Percentiles rank a stretch among this genome's conserved stretches.
Evolutionary conservation across 257 asterid species (phyloP).

Genomic region (Agastache rugosa): DNA sequence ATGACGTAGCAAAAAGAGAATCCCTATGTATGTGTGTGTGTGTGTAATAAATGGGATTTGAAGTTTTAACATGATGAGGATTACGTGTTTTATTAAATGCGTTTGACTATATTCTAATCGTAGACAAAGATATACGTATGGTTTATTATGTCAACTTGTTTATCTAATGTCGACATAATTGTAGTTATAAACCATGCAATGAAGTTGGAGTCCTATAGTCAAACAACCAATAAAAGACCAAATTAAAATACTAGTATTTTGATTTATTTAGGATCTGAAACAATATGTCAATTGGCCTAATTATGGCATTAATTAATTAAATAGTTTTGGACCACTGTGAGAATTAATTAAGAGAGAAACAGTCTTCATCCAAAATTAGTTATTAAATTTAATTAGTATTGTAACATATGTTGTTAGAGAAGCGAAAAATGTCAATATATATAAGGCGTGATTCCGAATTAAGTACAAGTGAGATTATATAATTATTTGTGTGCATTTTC

Average conservation of each 20-base stretch:
- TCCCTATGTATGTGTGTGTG: slow-evolving; percentile 20
- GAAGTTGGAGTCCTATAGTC: slow-evolving; percentile 20
- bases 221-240: slow-evolving; percentile 24
- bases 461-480: not conserved
- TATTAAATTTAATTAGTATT: not conserved
- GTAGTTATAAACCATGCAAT: slow-evolving; percentile 19
- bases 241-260: not conserved
- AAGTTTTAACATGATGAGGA: slow-evolving; percentile 13
- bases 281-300: not conserved
- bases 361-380: not conserved
- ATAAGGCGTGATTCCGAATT: not conserved
- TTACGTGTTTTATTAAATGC: slow-evolving; percentile 14
- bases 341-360: not conserved
- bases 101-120: slow-evolving; percentile 14
- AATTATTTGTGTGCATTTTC: slow-evolving; percentile 26
- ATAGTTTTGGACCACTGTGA: not conserved
- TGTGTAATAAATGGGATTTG: not conserved
- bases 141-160: slow-evolving; percentile 22
- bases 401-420: not conserved
- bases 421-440: not conserved
- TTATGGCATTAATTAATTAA: not conserved
- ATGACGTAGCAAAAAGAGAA: slow-evolving; percentile 14
- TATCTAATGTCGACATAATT: slow-evolving; percentile 28
- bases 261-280: not conserved
- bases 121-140: not conserved